phyloP scores from a whole-genome alignment of 2,329 filamentous ascomycete species.

The Fusarium sp. region DNA sequence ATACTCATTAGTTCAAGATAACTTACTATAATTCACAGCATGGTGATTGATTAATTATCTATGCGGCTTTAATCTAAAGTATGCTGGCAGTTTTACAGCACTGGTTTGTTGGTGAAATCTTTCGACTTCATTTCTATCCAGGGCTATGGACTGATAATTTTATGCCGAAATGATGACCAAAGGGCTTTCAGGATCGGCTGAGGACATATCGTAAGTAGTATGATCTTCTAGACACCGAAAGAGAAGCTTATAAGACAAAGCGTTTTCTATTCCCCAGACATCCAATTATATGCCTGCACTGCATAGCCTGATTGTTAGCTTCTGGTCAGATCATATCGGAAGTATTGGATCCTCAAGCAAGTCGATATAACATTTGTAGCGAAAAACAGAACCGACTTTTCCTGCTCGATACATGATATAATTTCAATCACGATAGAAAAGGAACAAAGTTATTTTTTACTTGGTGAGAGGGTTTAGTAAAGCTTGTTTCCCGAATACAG shows the following conservation, averaged over 20 bases:
- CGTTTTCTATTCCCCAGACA: neutral
- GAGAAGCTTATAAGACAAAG: neutral
- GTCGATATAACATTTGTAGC: neutral
- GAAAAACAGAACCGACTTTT: accelerated
- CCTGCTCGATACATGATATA: accelerated
- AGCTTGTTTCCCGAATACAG: neutral
- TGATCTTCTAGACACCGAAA: neutral
- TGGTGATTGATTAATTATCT: too few species aligned
- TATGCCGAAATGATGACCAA: neutral
- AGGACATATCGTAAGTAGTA: neutral
- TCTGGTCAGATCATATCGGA: neutral
- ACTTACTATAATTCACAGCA: too few species aligned
- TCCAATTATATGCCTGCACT: neutral
- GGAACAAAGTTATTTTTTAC: constrained; percentile 43
- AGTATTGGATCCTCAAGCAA: neutral
- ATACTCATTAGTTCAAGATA: too few species aligned
- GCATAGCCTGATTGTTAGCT: neutral
- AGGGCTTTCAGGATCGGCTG: neutral
- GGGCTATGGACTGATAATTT: accelerated
- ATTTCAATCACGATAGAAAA: neutral
- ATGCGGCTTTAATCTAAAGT: too few species aligned
- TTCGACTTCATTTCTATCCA: too few species aligned
- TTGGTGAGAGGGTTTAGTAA: neutral
- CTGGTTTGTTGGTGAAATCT: neutral
- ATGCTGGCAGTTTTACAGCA: too few species aligned